Percentiles rank a stretch among this genome's conserved stretches.
These are phyloP conservation scores for Penicillium capsulatum DNA, from an alignment of 2,329 filamentous ascomycete genomes.

Conservation along the genomic window DNA sequence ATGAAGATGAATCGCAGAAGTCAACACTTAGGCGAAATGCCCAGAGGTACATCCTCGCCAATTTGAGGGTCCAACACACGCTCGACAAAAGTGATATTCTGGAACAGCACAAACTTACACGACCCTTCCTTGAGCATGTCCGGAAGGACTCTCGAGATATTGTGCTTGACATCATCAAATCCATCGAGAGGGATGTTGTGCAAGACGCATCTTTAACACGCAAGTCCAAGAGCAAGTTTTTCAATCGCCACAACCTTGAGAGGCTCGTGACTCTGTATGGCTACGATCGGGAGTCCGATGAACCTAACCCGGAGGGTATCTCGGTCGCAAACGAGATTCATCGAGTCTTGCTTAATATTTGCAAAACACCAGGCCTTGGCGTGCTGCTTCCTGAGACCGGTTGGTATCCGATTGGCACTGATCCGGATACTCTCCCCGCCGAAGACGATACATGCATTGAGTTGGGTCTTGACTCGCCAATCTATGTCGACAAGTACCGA, in stretches of 20 bases:
- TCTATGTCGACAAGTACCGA: constrained; percentile 65
- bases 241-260: constrained; percentile 70
- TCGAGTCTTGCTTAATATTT: constrained; percentile 68
- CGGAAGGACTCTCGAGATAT: constrained; percentile 72
- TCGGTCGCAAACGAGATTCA: constrained; percentile 67
- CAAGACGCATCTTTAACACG: constrained; percentile 69
- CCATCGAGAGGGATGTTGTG: constrained; percentile 66
- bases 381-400: constrained; percentile 71
- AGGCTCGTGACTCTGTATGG: constrained; percentile 69
- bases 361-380: constrained; percentile 68
- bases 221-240: constrained; percentile 67
- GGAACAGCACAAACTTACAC: constrained; percentile 65
- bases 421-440: constrained; percentile 53
- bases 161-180: constrained; percentile 68
- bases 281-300: constrained; percentile 46
- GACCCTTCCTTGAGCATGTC: constrained; percentile 70
- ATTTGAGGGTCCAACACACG: constrained; percentile 71
- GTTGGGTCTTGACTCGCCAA: constrained; percentile 64
- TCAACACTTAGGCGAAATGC: constrained; percentile 81
- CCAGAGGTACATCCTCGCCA: constrained; percentile 72
- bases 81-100: constrained; percentile 79
- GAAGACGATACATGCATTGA: constrained; percentile 52
- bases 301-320: constrained; percentile 41
- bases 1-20: constrained; percentile 62
- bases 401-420: constrained; percentile 72